Conservation (phyloP, 257 asterid species). For the Plantago major region DNA sequence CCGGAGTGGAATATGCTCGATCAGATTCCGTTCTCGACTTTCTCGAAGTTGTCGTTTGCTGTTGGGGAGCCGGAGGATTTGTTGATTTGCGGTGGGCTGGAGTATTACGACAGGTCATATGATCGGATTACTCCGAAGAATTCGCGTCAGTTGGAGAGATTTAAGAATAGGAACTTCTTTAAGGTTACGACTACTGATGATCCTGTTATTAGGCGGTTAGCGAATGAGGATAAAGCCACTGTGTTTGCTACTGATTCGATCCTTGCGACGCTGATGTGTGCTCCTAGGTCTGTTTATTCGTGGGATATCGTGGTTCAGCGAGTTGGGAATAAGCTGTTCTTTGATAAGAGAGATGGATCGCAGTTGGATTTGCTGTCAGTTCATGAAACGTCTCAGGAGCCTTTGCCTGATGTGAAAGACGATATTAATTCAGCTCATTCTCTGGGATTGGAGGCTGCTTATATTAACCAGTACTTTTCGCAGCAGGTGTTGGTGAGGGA, state of each 20-base stretch:
- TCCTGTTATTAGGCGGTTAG: slow-evolving; percentile 88
- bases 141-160: slow-evolving; percentile 65
- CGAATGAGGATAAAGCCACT: slow-evolving; percentile 94
- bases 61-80: slow-evolving; percentile 89
- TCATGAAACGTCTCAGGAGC: slow-evolving; percentile 94
- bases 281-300: slow-evolving; percentile 88
- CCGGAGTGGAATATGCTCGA: slow-evolving; percentile 99
- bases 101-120: slow-evolving; percentile 76
- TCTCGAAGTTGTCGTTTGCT: slow-evolving; percentile 72
- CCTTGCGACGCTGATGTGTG: slow-evolving; percentile 81
- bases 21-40: slow-evolving; percentile 93
- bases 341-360: slow-evolving; percentile 92
- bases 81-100: slow-evolving; percentile 77
- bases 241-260: slow-evolving; percentile 89
- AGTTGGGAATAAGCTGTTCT: slow-evolving; percentile 87
- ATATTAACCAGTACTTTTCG: slow-evolving; percentile 86
- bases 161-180: slow-evolving; percentile 87
- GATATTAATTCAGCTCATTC: slow-evolving; percentile 89
- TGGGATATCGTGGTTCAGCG: slow-evolving; percentile 96
- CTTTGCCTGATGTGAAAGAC: slow-evolving; percentile 88
- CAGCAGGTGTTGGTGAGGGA: slow-evolving; percentile 91
- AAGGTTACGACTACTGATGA: slow-evolving; percentile 94
- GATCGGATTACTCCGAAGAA: slow-evolving; percentile 87
- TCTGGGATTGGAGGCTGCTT: slow-evolving; percentile 87
- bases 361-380: slow-evolving; percentile 88